These are phyloP conservation scores for Musa itinerans DNA, from an alignment of 176 grass and related monocot species.

Conservation along the genomic window DNA sequence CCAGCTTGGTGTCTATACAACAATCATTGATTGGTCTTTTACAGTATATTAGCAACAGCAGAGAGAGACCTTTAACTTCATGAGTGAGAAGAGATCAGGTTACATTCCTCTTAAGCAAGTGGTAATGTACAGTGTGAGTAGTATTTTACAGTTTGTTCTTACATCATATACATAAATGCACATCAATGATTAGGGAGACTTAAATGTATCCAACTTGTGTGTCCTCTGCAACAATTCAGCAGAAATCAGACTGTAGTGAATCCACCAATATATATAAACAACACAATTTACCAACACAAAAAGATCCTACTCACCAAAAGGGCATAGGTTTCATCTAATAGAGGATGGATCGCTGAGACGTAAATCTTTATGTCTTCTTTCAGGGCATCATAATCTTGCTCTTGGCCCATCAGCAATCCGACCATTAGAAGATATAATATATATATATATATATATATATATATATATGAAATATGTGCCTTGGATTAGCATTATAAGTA, in stretches of 20 bases:
- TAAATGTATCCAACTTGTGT: slow-evolving; percentile 55
- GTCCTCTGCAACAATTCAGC: slow-evolving; percentile 37
- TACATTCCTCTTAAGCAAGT: neutral
- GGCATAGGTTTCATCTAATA: slow-evolving; percentile 45
- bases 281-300: neutral
- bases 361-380: slow-evolving; percentile 36
- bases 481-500: too few species aligned
- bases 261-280: neutral
- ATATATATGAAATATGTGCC: too few species aligned
- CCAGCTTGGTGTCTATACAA: too few species aligned
- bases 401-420: slow-evolving; percentile 33
- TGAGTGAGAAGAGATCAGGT: neutral
- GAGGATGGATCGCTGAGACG: slow-evolving; percentile 29
- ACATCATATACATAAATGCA: too few species aligned
- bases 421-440: neutral
- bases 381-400: slow-evolving; percentile 22
- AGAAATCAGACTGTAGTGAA: neutral
- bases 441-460: neutral
- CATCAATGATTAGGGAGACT: slow-evolving; percentile 39
- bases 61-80: too few species aligned
- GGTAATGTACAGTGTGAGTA: neutral
- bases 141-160: neutral
- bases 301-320: slow-evolving; percentile 45
- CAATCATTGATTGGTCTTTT: too few species aligned
- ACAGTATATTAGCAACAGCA: too few species aligned